These are phyloP conservation scores for Turritis glabra DNA, from an alignment of 345 rosid genomes.

Conservation along the genomic window DNA sequence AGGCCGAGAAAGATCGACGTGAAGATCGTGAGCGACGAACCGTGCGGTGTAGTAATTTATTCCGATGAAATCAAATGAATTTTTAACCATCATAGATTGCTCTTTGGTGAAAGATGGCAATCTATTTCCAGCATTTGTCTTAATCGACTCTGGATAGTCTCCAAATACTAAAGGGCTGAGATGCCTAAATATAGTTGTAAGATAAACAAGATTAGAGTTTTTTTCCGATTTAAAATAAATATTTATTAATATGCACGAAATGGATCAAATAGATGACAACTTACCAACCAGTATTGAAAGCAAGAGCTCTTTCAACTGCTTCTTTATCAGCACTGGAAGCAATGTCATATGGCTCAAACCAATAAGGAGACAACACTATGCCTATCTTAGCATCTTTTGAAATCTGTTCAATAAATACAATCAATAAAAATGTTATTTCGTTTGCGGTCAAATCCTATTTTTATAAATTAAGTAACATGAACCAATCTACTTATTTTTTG, in stretches of 20 bases:
- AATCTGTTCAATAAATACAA: neutral
- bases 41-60: slow-evolving; percentile 13
- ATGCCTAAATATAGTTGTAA: slow-evolving; percentile 25
- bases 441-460: neutral
- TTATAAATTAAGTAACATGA: too few species aligned
- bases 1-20: neutral
- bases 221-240: too few species aligned
- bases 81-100: neutral
- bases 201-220: neutral
- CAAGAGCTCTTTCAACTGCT: slow-evolving; percentile 35
- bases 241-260: too few species aligned
- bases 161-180: slow-evolving; percentile 9
- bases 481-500: neutral
- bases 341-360: slow-evolving; percentile 38
- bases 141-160: slow-evolving; percentile 18
- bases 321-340: slow-evolving; percentile 28
- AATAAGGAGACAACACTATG: slow-evolving; percentile 31
- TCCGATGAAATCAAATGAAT: slow-evolving; percentile 23
- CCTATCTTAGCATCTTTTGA: slow-evolving; percentile 34
- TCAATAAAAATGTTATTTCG: neutral
- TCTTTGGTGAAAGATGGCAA: slow-evolving; percentile 14
- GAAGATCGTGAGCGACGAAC: neutral
- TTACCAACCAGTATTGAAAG: slow-evolving; percentile 24
- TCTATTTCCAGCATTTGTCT: slow-evolving; percentile 10
- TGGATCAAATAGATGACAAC: neutral